Evolutionary conservation across 2,329 filamentous ascomycete genomes (phyloP), one percentile per base, ranked within the genome.

Genomic region (Fusarium stilboides): DNA sequence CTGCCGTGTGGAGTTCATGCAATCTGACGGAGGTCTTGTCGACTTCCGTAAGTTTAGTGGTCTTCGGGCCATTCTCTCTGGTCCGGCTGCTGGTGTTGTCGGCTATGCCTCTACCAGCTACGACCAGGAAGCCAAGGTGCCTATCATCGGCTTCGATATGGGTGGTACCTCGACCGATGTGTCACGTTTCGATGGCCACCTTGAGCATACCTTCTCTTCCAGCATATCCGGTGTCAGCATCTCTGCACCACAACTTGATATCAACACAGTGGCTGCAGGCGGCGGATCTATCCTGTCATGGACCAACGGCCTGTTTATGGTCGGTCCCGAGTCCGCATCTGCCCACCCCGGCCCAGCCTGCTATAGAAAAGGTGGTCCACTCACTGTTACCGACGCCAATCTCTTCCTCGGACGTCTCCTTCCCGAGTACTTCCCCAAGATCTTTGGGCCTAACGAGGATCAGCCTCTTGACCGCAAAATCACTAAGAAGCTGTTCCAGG

Each of bases 1-100:
- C n/a, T n/a, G n/a, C n/a, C n/a, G n/a, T n/a, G n/a, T n/a, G n/a
- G 94, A 98, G 77, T 97, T 97, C 73, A 97, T 97, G 94, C 94
- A 97, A 78, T 31, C 28, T n/a, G n/a, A n/a, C n/a, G n/a, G n/a
- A n/a, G n/a, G n/a, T n/a, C n/a, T n/a, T n/a, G n/a, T n/a, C n/a
- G n/a, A n/a, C n/a, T n/a, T n/a, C n/a, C n/a, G n/a, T 13, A 31
- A 10, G 13, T 97, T 97, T 75, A 94, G 92, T 0, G 94, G 94
- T 0, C 82, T 97, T 5, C 90, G 91, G 72, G 94, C 93, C 3
- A 97, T 97, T 62, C 78, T 97, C 2, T 97, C 93, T 1, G 94
- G 94, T 0, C 94, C 94, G 2, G 94, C 94, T n/a, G 94, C 94
- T 31, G 94, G 94, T 37, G 94, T 97, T 0, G 94, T 97, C 1